Percentiles rank a stretch among this genome's conserved stretches.
These are phyloP conservation scores for Eurotiales sp. DNA, from an alignment of 2,329 filamentous ascomycete species.

Conservation along the genomic window DNA sequence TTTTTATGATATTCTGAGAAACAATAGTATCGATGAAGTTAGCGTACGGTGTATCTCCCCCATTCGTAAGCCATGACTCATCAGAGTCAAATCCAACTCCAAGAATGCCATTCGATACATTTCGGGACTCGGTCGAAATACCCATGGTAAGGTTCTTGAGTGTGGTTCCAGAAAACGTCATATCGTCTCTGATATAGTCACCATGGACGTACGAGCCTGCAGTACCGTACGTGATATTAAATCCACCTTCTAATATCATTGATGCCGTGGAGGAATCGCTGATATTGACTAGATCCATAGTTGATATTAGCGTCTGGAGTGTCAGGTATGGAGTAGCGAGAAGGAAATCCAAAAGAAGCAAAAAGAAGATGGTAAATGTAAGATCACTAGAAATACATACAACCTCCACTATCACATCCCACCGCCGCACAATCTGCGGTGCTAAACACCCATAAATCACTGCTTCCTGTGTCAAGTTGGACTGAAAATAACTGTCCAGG, in stretches of 20 bases:
- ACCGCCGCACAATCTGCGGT: not conserved
- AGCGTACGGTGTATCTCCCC: constrained; percentile 39
- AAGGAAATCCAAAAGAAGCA: too few relatives aligned
- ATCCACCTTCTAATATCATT: constrained; percentile 19
- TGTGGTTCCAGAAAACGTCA: constrained; percentile 29
- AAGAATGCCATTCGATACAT: constrained; percentile 28
- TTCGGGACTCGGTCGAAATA: constrained; percentile 23
- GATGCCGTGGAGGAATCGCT: constrained; percentile 20
- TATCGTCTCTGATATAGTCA: constrained; percentile 34
- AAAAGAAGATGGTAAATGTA: not conserved
- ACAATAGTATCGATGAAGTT: constrained; percentile 65
- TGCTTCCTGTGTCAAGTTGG: constrained; percentile 65
- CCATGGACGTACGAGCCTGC: constrained; percentile 33
- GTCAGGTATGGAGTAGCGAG: too few relatives aligned
- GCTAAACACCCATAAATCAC: constrained; percentile 57
- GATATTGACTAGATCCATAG: constrained; percentile 20
- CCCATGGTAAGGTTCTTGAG: constrained; percentile 37
- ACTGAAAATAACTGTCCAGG: constrained; percentile 56
- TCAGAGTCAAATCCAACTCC: constrained; percentile 35
- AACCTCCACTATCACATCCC: not conserved
- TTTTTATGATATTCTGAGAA: constrained; percentile 51
- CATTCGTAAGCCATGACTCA: constrained; percentile 17
- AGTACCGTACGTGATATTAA: constrained; percentile 34
- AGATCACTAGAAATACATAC: not conserved
- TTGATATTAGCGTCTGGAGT: too few relatives aligned